phyloP scores from a whole-genome alignment of 2,329 filamentous ascomycete genomes.

The Talaromyces rugulosus region DNA sequence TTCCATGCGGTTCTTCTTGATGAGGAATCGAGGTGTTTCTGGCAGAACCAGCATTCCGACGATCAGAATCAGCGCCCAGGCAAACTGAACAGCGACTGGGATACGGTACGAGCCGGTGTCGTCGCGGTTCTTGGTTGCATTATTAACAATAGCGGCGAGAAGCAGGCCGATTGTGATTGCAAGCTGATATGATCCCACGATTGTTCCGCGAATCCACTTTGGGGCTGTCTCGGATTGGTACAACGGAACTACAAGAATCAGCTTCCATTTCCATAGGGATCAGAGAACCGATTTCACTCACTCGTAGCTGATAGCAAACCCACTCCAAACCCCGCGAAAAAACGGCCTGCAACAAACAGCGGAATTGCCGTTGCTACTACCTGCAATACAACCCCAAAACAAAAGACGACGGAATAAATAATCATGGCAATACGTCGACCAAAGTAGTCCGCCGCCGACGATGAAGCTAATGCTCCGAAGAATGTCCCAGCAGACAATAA shows the following conservation, averaged over 20 bases:
- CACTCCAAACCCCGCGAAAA: slow-evolving; percentile 68
- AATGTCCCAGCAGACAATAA: slow-evolving; percentile 71
- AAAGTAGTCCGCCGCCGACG: slow-evolving; percentile 66
- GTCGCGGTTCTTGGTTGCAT: slow-evolving; percentile 57
- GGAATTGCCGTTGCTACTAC: slow-evolving; percentile 51
- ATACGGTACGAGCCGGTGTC: slow-evolving; percentile 68
- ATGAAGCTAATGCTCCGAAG: slow-evolving; percentile 67
- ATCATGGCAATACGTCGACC: slow-evolving; percentile 60
- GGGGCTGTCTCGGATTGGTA: slow-evolving; percentile 73
- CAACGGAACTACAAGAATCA: slow-evolving; percentile 56
- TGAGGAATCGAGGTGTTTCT: slow-evolving; percentile 70
- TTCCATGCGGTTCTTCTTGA: slow-evolving; percentile 59
- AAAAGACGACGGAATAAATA: slow-evolving; percentile 63
- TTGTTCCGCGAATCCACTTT: slow-evolving; percentile 74
- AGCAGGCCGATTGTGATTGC: slow-evolving; percentile 69
- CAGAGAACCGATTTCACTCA: slow-evolving; percentile 37
- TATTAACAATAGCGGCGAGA: slow-evolving; percentile 56
- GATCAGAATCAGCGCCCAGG: slow-evolving; percentile 69
- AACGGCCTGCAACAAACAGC: slow-evolving; percentile 63
- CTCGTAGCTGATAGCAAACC: slow-evolving; percentile 74
- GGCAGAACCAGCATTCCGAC: slow-evolving; percentile 67
- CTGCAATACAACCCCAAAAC: slow-evolving; percentile 60
- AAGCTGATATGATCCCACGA: slow-evolving; percentile 72
- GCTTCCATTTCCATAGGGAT: not conserved
- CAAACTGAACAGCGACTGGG: slow-evolving; percentile 69